Evolutionary conservation across 2,329 filamentous ascomycete genomes (phyloP), one percentile per base, ranked within the genome.

Genomic region (Pyrenophora teres): DNA sequence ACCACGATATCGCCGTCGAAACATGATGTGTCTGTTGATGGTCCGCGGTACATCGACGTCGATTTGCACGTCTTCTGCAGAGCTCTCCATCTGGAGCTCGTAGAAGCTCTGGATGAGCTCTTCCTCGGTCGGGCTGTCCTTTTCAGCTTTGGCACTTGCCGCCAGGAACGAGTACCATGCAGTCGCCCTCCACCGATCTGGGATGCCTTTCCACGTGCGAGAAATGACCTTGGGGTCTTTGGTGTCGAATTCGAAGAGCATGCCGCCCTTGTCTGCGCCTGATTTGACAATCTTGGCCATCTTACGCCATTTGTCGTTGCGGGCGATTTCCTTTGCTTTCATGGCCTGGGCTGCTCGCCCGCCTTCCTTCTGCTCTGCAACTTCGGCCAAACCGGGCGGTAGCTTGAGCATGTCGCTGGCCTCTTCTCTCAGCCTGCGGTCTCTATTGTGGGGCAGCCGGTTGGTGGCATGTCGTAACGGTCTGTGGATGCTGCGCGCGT

Each of bases 11-110:
- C 94, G 84, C 57, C 86, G 83, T 39, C 94, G 86, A 71, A 99
- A 99, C 93, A 99, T 97, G 73, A 99, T 93, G 75, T 99, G 94
- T 57, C 89, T 86, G 72, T 86, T 95, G 72, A 99, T 96, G 4
- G 94, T 97, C 46, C 94, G 84, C 0, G 94, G 94, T 15, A 99
- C 94, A 72, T 99, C 94, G 37, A 97, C 85, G 72, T 99, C 94
- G 64, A 99, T 99, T 76, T 99, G 94, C 18, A 93, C 87, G 72
- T 99, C 94, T 69, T 99, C 94, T 0, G 91, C 87, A 2, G 89
- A 96, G 47, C 85, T 85, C 52, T 86, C 78, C 13, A 85, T 79
- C 67, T 95, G 87, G 23, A 95, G 82, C 37, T 84, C 82, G 70
- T 89, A 83, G 69, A 91, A 96, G 25, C 83, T 67, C 19, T 82